Percentiles rank a stretch among this genome's conserved stretches.
phyloP scores from a whole-genome alignment of 495 filamentous ascomycete genomes.

The Pyrenula aspistea region DNA sequence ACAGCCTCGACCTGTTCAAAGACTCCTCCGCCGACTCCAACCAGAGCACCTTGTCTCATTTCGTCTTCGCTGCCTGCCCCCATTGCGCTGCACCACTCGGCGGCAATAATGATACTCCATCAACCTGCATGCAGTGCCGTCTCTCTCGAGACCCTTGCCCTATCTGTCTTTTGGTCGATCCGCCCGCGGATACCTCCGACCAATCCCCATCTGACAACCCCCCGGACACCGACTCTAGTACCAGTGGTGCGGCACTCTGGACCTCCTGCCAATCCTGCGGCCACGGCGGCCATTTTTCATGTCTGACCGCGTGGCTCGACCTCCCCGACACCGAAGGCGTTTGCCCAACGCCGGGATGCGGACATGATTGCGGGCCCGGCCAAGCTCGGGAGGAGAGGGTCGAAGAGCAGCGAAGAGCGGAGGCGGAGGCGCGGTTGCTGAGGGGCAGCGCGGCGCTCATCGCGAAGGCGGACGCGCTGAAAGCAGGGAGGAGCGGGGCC shows the following conservation, averaged over 20 bases:
- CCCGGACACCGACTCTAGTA: slow-evolving; percentile 11
- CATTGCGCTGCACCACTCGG: background rate
- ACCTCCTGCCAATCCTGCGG: slow-evolving; percentile 63
- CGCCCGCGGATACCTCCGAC: slow-evolving; percentile 20
- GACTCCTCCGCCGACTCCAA: slow-evolving; percentile 36
- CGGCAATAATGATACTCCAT: slow-evolving; percentile 11
- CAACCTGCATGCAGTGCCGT: slow-evolving; percentile 32
- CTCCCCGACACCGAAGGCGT: slow-evolving; percentile 49
- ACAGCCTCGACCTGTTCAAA: slow-evolving; percentile 47
- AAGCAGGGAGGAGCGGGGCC: slow-evolving; percentile 6
- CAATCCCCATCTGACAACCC: slow-evolving; percentile 13
- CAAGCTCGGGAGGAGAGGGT: slow-evolving; percentile 30
- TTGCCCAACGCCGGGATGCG: slow-evolving; percentile 61
- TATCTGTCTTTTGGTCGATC: slow-evolving; percentile 33
- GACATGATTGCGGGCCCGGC: slow-evolving; percentile 60
- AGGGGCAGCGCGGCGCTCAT: background rate
- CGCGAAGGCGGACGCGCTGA: slow-evolving; percentile 9
- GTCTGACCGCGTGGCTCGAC: slow-evolving; percentile 57
- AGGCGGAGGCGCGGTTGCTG: background rate
- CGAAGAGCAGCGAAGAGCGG: slow-evolving; percentile 10
- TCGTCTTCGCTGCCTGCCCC: slow-evolving; percentile 31
- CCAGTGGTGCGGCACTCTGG: slow-evolving; percentile 38
- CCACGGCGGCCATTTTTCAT: slow-evolving; percentile 62
- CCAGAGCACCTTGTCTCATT: slow-evolving; percentile 7
- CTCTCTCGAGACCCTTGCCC: slow-evolving; percentile 31